phyloP scores from a whole-genome alignment of 768 basidiomycete species.

The Rhizopogon rudus region DNA sequence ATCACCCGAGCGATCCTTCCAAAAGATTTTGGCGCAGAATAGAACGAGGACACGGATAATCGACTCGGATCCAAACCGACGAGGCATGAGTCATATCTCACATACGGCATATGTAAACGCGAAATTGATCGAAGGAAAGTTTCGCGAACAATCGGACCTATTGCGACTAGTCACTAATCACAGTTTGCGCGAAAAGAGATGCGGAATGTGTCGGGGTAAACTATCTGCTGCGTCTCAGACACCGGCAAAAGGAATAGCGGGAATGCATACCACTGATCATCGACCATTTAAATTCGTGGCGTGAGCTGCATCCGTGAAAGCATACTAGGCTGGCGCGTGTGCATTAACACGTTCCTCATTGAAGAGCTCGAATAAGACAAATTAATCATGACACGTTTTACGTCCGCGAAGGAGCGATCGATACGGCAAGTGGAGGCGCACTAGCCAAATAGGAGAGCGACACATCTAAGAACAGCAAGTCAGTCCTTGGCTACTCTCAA shows the following conservation, averaged over 20 bases:
- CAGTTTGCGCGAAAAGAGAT: background rate
- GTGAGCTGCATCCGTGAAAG: background rate
- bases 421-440: background rate
- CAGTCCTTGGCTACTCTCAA: background rate
- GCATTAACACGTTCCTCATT: background rate
- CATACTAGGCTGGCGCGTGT: too few species aligned
- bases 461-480: background rate
- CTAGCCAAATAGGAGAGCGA: background rate
- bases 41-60: background rate
- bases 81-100: background rate
- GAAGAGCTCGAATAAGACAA: background rate
- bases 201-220: background rate
- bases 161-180: background rate
- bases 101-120: background rate
- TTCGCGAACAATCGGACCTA: background rate
- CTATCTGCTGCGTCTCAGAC: too few species aligned
- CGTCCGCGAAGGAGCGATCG: background rate
- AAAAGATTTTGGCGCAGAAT: too few species aligned
- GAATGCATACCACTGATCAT: background rate
- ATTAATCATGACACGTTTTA: background rate
- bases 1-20: background rate
- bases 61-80: background rate
- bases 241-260: background rate
- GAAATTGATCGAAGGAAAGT: background rate
- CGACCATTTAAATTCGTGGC: background rate